These are phyloP conservation scores for Fusarium sp. DNA, from an alignment of 2,329 filamentous ascomycete genomes.

Conservation along the genomic window DNA sequence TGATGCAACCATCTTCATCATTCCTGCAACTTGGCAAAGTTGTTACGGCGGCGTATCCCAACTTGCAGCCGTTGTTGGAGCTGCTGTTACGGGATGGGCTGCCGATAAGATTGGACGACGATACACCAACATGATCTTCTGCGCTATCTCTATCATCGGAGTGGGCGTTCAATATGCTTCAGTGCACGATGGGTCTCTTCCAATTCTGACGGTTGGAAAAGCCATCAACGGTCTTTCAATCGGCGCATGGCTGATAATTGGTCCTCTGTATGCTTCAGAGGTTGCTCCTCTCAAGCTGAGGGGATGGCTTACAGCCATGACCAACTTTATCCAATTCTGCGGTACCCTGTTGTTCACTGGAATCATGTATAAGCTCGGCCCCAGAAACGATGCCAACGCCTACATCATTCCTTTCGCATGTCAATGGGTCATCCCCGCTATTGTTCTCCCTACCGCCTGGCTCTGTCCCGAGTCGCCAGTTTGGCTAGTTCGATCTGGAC, in stretches of 20 bases:
- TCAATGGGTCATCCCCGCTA: slow-evolving; percentile 6
- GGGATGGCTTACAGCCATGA: slow-evolving; percentile 24
- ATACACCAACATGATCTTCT: slow-evolving; percentile 16
- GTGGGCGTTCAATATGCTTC: slow-evolving; percentile 18
- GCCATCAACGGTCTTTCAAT: slow-evolving; percentile 18
- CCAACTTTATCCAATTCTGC: slow-evolving; percentile 19
- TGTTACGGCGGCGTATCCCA: slow-evolving; percentile 14
- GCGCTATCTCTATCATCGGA: slow-evolving; percentile 15
- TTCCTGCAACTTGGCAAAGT: slow-evolving; percentile 17
- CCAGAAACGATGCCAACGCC: slow-evolving; percentile 4
- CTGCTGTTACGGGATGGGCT: slow-evolving; percentile 1
- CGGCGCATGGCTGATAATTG: slow-evolving; percentile 16
- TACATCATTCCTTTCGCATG: slow-evolving; percentile 18
- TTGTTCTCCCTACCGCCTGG: slow-evolving; percentile 11
- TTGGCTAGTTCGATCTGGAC: slow-evolving; percentile 2
- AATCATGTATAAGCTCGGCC: slow-evolving; percentile 10
- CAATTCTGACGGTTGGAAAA: slow-evolving; percentile 15
- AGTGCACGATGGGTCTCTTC: slow-evolving; percentile 1
- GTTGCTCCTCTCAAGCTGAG: slow-evolving; percentile 14
- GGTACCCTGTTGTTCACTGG: slow-evolving; percentile 11
- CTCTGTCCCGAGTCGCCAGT: slow-evolving; percentile 9
- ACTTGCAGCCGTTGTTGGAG: slow-evolving; percentile 11
- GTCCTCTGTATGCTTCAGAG: slow-evolving; percentile 12
- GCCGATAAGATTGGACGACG: slow-evolving; percentile 19
- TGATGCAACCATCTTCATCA: background rate